Evolutionary conservation across 2,329 filamentous ascomycete genomes (phyloP).

Genomic region (Knoxdaviesia proteae): DNA sequence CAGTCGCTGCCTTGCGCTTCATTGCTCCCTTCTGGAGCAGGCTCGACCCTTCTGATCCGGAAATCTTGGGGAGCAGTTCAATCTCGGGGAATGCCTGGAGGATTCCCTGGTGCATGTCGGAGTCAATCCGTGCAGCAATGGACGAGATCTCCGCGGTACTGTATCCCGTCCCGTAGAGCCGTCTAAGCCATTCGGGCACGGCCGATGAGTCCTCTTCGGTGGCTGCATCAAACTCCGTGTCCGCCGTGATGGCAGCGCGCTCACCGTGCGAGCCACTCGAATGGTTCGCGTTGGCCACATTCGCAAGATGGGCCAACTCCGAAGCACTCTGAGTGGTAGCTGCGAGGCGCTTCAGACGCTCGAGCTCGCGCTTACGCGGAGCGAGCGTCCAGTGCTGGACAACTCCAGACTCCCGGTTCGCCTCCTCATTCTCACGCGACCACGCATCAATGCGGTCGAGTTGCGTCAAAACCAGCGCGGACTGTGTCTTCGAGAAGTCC

Average conservation of each 20-base stretch:
- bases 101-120: constrained; percentile 20
- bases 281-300: constrained; percentile 11
- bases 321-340: constrained; percentile 6
- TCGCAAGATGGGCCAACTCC: constrained; percentile 14
- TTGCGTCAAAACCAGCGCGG: constrained; percentile 40
- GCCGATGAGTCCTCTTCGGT: constrained; percentile 9
- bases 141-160: constrained; percentile 23
- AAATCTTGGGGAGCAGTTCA: constrained; percentile 35
- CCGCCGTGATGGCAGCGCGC: no score
- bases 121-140: constrained; percentile 23
- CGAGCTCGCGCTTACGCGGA: constrained; percentile 42
- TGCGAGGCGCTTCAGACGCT: constrained; percentile 24
- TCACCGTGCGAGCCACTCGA: no score
- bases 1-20: constrained; percentile 8
- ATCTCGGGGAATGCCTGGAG: constrained; percentile 32
- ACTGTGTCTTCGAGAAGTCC: constrained; percentile 40
- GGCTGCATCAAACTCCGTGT: constrained; percentile 5
- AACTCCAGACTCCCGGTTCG: constrained; percentile 16
- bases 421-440: constrained; percentile 27
- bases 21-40: background rate
- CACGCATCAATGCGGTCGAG: constrained; percentile 41
- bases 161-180: constrained; percentile 24
- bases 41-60: constrained; percentile 12
- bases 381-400: constrained; percentile 40
- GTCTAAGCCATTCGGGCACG: constrained; percentile 27